These are phyloP conservation scores for Paramecium sonneborni DNA, from an alignment of 73 alveolate species.

Conservation along the genomic window DNA sequence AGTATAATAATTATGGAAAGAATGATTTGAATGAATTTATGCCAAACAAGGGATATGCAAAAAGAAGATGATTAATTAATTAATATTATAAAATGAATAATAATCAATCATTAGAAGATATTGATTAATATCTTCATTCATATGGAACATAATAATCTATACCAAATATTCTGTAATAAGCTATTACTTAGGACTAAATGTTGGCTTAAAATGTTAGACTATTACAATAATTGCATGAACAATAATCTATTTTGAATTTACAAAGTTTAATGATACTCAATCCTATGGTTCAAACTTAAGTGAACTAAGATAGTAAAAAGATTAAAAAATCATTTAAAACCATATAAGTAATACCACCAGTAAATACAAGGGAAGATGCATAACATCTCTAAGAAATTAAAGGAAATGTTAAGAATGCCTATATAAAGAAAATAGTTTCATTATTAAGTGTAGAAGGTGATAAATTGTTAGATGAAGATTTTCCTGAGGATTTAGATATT, in stretches of 20 bases:
- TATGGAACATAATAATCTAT: background rate
- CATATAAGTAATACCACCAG: background rate
- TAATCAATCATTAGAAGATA: background rate
- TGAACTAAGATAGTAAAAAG: background rate
- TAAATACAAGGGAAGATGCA: background rate
- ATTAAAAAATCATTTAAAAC: background rate
- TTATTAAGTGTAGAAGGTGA: constrained; percentile 39
- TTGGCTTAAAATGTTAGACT: background rate
- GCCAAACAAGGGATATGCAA: background rate
- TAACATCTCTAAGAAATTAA: constrained; percentile 22
- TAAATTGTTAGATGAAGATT: background rate
- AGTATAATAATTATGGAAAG: background rate
- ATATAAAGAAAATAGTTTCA: constrained; percentile 50
- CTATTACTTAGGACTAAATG: background rate
- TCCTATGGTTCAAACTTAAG: background rate
- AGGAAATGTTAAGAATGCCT: constrained; percentile 58
- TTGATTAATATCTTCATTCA: background rate
- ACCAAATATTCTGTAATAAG: background rate
- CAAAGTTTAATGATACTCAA: background rate
- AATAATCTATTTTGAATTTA: background rate
- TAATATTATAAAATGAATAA: background rate
- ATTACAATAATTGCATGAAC: background rate
- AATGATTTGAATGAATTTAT: background rate
- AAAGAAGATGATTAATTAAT: constrained; percentile 3
- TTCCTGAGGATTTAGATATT: background rate